A percentile compares a stretch with the other conserved stretches of the same genome.
Conservation (phyloP, 1,284 basidiomycete species). For the Singerocomus rubriflavus region DNA sequence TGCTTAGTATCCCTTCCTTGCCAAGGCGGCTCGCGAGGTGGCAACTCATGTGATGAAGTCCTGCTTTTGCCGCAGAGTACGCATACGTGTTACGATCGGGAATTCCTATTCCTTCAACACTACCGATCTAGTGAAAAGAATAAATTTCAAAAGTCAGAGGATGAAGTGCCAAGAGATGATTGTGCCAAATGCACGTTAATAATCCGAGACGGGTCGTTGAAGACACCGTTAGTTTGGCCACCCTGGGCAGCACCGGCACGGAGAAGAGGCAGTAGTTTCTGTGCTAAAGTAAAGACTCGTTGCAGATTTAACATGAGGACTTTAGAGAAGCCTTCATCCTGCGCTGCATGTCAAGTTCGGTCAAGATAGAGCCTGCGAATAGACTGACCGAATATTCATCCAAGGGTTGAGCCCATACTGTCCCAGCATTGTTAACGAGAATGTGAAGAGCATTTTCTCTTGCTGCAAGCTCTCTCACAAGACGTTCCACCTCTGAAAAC, state of each 20-base stretch:
- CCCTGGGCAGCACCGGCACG: constrained; percentile 48
- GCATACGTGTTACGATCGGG: constrained; percentile 65
- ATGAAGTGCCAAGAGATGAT: background rate
- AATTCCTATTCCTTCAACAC: constrained; percentile 54
- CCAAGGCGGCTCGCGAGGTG: constrained; percentile 62
- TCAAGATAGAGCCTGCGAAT: constrained; percentile 10
- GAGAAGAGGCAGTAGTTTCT: constrained; percentile 62
- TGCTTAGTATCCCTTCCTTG: constrained; percentile 59
- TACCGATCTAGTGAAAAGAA: constrained; percentile 51
- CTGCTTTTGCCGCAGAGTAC: constrained; percentile 67
- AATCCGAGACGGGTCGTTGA: constrained; percentile 54
- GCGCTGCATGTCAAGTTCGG: constrained; percentile 16
- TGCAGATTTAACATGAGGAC: constrained; percentile 66
- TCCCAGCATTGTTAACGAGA: constrained; percentile 69
- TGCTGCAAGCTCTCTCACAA: constrained; percentile 50
- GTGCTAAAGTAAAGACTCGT: constrained; percentile 68
- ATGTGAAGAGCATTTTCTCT: constrained; percentile 57
- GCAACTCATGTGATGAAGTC: constrained; percentile 58
- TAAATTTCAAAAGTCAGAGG: background rate
- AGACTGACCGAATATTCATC: constrained; percentile 58
- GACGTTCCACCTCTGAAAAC: constrained; percentile 52
- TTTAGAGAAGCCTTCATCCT: constrained; percentile 57
- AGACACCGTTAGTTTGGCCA: constrained; percentile 37
- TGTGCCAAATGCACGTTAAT: constrained; percentile 49
- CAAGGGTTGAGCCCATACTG: constrained; percentile 58